Conservation (phyloP, 202 grass and related monocot species). For the Miscanthus sacchariflorus region DNA sequence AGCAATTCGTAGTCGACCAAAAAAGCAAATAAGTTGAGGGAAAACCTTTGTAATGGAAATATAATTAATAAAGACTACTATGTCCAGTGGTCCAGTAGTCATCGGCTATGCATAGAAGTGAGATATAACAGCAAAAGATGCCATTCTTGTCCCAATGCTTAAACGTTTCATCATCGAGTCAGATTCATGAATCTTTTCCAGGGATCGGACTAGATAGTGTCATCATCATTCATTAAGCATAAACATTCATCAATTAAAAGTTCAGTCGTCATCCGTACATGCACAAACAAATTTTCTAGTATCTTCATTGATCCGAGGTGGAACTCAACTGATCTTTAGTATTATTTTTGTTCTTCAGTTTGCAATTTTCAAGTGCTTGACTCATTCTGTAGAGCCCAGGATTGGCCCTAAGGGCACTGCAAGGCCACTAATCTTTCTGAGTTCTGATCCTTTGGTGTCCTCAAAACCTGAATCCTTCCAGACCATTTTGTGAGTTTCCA, state of each 20-base stretch:
- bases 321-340: slow-evolving; percentile 17
- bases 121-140: background rate
- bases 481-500: background rate
- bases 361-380: background rate
- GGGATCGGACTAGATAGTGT: background rate
- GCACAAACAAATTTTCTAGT: background rate
- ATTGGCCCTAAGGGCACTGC: slow-evolving; percentile 17
- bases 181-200: background rate
- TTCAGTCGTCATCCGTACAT: slow-evolving; percentile 7
- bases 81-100: background rate
- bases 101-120: background rate
- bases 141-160: background rate
- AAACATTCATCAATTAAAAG: background rate
- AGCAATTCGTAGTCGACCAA: background rate
- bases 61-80: background rate
- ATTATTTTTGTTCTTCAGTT: slow-evolving; percentile 10
- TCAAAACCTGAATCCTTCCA: slow-evolving; percentile 13
- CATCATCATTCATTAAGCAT: background rate
- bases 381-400: background rate
- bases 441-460: slow-evolving; percentile 22
- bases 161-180: background rate
- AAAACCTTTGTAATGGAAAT: background rate
- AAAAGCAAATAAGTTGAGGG: background rate
- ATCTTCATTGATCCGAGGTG: slow-evolving; percentile 19
- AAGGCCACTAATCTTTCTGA: slow-evolving; percentile 27